Percentiles rank a stretch among this genome's conserved stretches.
Conservation (phyloP, 73 alveolate species). For the Strombidium stylifer region DNA sequence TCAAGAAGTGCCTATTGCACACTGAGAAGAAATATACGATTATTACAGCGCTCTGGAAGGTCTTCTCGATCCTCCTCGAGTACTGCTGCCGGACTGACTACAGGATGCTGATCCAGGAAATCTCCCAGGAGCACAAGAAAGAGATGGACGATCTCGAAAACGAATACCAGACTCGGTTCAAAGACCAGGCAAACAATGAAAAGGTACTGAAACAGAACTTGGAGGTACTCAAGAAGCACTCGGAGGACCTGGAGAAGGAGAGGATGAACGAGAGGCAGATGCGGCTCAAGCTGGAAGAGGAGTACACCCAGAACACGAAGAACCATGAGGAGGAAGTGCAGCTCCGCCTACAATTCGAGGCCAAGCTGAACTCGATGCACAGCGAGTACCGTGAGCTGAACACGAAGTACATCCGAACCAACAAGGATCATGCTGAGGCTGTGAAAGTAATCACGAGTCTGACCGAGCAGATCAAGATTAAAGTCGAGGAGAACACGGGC, state of each 20-base stretch:
- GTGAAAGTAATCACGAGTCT: constrained; percentile 9
- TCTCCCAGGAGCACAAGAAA: constrained; percentile 16
- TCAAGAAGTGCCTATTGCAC: constrained; percentile 25
- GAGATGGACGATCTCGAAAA: constrained; percentile 41
- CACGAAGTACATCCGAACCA: too few species aligned
- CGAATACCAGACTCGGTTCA: not conserved
- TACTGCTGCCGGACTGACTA: constrained; percentile 25
- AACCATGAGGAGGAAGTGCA: constrained; percentile 62
- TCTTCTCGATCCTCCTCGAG: constrained; percentile 23
- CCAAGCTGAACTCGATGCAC: constrained; percentile 37
- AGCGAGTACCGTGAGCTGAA: constrained; percentile 29
- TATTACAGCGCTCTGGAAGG: constrained; percentile 25
- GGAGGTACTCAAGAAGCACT: constrained; percentile 18
- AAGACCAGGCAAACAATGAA: constrained; percentile 12
- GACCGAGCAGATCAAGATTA: not conserved
- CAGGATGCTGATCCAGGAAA: constrained; percentile 27
- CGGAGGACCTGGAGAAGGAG: constrained; percentile 25
- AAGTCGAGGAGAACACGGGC: not conserved
- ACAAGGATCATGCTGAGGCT: constrained; percentile 9
- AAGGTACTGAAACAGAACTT: constrained; percentile 4
- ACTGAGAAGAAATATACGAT: constrained; percentile 8
- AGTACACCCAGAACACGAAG: constrained; percentile 17
- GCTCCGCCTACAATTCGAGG: constrained; percentile 47
- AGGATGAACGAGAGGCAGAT: constrained; percentile 14
- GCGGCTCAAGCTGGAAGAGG: constrained; percentile 34